Evolutionary conservation across 768 basidiomycete genomes (phyloP).

Genomic region (Mycena alexandri): DNA sequence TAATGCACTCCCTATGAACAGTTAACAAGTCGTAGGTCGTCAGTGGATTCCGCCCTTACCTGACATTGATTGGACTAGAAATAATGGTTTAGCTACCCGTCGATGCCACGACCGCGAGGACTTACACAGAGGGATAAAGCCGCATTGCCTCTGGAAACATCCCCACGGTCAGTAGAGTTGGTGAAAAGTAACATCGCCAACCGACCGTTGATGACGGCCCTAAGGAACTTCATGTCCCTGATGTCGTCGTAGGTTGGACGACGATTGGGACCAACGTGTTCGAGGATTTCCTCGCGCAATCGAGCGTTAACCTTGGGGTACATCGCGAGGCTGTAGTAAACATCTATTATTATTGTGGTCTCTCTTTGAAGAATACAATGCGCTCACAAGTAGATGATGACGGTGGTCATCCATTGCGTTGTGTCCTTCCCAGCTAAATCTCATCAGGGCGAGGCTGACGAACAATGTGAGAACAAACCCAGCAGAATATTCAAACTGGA

Average conservation of each 20-base stretch:
- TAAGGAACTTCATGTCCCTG: constrained; percentile 71
- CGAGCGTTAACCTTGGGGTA: constrained; percentile 61
- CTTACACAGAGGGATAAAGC: constrained; percentile 68
- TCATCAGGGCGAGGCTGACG: background rate
- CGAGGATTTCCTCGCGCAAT: constrained; percentile 69
- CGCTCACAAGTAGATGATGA: constrained; percentile 50
- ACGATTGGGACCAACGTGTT: constrained; percentile 60
- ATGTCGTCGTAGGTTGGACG: constrained; percentile 70
- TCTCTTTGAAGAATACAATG: background rate
- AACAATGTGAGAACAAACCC: constrained; percentile 40
- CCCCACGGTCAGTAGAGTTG: background rate
- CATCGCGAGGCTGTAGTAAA: constrained; percentile 54
- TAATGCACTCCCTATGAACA: constrained; percentile 57
- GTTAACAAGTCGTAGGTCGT: background rate
- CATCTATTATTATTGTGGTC: background rate
- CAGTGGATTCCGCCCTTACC: constrained; percentile 42
- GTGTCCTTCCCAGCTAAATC: constrained; percentile 36
- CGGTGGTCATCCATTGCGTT: constrained; percentile 52
- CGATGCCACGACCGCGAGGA: background rate
- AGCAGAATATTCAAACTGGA: constrained; percentile 61
- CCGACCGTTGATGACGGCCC: constrained; percentile 74
- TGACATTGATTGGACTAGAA: constrained; percentile 62
- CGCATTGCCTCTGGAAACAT: constrained; percentile 59
- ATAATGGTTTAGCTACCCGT: background rate
- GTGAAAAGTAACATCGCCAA: background rate